Evolutionary conservation across 345 rosid species (phyloP), one percentile per base, ranked within the genome.

Genomic region (Citrus unshiu): DNA sequence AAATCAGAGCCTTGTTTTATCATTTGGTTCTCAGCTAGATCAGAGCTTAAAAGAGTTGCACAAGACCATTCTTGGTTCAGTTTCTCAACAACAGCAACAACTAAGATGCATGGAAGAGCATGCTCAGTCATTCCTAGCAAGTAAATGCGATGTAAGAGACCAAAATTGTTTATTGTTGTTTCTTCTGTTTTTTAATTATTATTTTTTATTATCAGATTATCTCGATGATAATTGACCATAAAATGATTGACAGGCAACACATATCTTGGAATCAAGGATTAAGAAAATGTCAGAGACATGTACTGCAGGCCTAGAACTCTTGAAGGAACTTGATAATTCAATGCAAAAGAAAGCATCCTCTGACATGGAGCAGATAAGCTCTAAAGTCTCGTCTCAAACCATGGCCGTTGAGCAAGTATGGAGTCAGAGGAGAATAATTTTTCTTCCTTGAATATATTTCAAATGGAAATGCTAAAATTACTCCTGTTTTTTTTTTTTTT

Each of bases 11-110:
- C 82, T 80, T 80, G 88, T 95, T 84, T 79, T 93, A 83, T 82
- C 83, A 51, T 93, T 93, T 83, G 99, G 99, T 80, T 95, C 97
- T 79, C 92, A 91, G 83, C 94, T 95, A 72, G 98, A 92, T 71
- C 92, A 88, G 76, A 87, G 86, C 79, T 87, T 95, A 78, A 90
- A 88, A 79, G 88, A 85, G 76, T 66, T 93, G 83, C 98, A 91
- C 81, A 89, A 83, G 73, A 86, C 87, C 77, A 87, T 93, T 66
- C 78, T 95, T 27, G 91, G 93, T 13, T 95, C 95, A 69, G 88
- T 93, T 82, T 89, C 91, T 87, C 93, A 92, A 81, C 99, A 93
- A 81, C 96, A 92, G 78, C 91, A 95, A 70, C 92, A 90, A 62
- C 74, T 95, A 61, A 88, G 93, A 87, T 83, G 88, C 85, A 85